Percentiles rank a stretch among this genome's conserved stretches.
These are phyloP conservation scores for Parsonsia alboflavescens DNA, from an alignment of 257 asterid species.

Conservation along the genomic window DNA sequence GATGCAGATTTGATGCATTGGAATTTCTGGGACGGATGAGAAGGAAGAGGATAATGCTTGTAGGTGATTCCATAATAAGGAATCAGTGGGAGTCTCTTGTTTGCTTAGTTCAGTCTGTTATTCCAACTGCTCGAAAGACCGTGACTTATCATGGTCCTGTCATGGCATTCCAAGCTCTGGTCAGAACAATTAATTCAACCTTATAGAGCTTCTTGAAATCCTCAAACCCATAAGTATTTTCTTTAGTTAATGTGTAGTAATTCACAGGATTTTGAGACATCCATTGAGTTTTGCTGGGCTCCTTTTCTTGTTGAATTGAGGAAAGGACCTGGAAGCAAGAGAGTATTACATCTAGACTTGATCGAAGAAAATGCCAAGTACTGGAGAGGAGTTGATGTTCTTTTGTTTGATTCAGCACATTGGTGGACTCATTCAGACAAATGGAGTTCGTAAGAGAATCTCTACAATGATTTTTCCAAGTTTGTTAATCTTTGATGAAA, in stretches of 20 bases:
- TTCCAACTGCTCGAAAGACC: slow-evolving; percentile 61
- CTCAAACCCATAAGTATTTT: neutral
- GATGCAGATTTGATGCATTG: slow-evolving; percentile 73
- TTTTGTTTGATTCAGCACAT: slow-evolving; percentile 89
- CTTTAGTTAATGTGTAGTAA: neutral
- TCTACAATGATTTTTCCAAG: neutral
- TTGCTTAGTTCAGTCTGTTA: slow-evolving; percentile 75
- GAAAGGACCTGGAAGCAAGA: slow-evolving; percentile 52
- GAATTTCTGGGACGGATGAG: slow-evolving; percentile 87
- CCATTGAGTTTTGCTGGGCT: slow-evolving; percentile 89
- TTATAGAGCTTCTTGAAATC: neutral
- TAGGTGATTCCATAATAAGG: slow-evolving; percentile 90
- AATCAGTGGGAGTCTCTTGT: slow-evolving; percentile 97
- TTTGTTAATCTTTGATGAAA: neutral
- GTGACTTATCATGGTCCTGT: slow-evolving; percentile 77
- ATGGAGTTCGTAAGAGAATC: slow-evolving; percentile 59
- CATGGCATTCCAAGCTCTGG: slow-evolving; percentile 87
- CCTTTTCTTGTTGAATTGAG: slow-evolving; percentile 78
- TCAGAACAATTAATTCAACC: slow-evolving; percentile 23
- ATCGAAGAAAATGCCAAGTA: slow-evolving; percentile 86
- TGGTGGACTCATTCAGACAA: slow-evolving; percentile 92
- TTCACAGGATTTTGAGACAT: slow-evolving; percentile 74
- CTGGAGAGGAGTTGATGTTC: slow-evolving; percentile 86
- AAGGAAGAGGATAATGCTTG: slow-evolving; percentile 82
- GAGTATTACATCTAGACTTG: slow-evolving; percentile 64